Base-by-base conservation (phyloP, 164 flowering plant genomes). In the Vitis rupestris region DNA sequence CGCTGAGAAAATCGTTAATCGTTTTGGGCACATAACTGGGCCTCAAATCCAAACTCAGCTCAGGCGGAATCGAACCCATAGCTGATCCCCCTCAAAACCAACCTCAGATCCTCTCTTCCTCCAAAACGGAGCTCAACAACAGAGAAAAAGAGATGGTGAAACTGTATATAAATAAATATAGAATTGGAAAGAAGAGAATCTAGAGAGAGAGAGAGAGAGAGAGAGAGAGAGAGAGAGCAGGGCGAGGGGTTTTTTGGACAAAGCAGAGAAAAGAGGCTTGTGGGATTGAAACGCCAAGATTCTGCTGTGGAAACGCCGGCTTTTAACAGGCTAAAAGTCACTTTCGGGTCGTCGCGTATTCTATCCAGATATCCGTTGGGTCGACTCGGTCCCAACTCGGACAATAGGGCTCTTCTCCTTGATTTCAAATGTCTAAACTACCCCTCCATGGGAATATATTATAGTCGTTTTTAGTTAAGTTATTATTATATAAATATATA, bases 1-100 rank as follows among this genome's bases (percentile, higher is more conserved):
- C 80, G 19, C 53, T 55, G 17, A 88, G 67, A 50, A 89, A 80
- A 27, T 71, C 82, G 11, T 50, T 56, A 63, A 84, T 83, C 53
- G 88, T 74, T 56, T 78, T 74, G n/a, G 90, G 88, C 8, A 77
- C 13, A 50, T 53, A 82, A 52, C 75, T 54, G 10, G 81, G 76
- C 27, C 72, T 75, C 11, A 79, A 76, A 77, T 85, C 82, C 61
- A 83, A 80, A 67, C 83, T 79, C 74, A 86, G 79, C 44, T 83
- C 88, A 10, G 71, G 74, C 13, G 78, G 76, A 70, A 72, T 50
- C 72, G 86, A 84, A 70, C 82, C 84, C 90, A 87, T 84, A 48
- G 50, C 59, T 17, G 66, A 49, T 69, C 64, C 37, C 30, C 55
- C 30, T 50, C 59, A 50, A 50, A 56, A 37, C 44, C 44, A 37